Percentiles rank a stretch among this genome's conserved stretches.
Evolutionary conservation across 345 rosid genomes (phyloP).

Genomic region (Alliaria petiolata): DNA sequence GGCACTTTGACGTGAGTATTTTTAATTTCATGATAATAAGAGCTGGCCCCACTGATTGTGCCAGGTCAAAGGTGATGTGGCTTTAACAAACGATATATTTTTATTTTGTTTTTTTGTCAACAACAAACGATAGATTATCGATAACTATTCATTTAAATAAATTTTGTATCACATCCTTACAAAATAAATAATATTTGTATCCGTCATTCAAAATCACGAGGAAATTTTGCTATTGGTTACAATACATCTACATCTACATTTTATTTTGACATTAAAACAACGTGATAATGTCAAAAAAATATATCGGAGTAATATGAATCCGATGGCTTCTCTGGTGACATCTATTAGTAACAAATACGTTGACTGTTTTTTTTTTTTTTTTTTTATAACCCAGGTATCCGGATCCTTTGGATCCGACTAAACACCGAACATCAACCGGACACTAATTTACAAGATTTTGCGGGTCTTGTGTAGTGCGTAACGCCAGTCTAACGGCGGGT

Average conservation of each 20-base stretch:
- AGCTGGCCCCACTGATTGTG: neutral
- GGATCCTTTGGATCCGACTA: no score
- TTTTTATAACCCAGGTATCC: no score
- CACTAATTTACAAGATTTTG: no score
- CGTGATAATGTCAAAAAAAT: neutral
- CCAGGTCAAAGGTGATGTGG: conserved; percentile 26
- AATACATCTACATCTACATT: neutral
- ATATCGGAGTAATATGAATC: neutral
- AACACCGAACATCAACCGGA: no score
- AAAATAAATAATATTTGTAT: no score
- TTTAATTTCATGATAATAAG: neutral
- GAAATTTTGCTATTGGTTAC: neutral
- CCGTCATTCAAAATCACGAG: neutral
- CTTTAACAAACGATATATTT: conserved; percentile 2
- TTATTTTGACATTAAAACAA: neutral
- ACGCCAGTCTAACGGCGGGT: no score
- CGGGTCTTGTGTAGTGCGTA: no score
- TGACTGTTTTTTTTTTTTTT: no score
- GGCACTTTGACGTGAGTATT: conserved; percentile 1
- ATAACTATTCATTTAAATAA: no score
- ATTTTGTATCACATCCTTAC: neutral
- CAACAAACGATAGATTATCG: no score
- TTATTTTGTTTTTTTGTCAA: neutral
- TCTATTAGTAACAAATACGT: no score
- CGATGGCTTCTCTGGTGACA: neutral